These are phyloP conservation scores for Eremothecium cymbalariae DNA, from an alignment of 1,139 yeast species.

Conservation along the genomic window DNA sequence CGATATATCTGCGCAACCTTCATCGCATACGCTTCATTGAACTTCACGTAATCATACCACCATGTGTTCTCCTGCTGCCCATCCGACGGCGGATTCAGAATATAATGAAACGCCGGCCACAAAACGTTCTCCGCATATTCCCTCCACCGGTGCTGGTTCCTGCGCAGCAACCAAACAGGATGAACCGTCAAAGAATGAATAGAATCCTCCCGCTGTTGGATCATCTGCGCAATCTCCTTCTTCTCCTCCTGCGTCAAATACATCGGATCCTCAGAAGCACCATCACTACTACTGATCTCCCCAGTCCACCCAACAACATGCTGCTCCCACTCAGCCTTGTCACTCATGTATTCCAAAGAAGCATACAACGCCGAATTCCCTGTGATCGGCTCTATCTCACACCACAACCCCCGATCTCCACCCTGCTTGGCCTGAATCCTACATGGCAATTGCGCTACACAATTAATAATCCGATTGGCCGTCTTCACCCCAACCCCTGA, in stretches of 20 bases:
- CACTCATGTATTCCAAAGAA: constrained; percentile 55
- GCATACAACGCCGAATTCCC: constrained; percentile 85
- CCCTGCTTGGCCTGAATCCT: constrained; percentile 23
- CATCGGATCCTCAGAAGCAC: constrained; percentile 43
- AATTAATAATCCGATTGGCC: constrained; percentile 26
- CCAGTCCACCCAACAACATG: constrained; percentile 96
- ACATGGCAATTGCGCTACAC: constrained; percentile 33
- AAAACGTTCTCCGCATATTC: constrained; percentile 79
- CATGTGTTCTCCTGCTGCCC: constrained; percentile 66
- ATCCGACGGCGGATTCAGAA: constrained; percentile 60
- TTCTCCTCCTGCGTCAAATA: constrained; percentile 54
- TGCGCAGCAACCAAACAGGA: constrained; percentile 79
- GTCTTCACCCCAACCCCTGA: background rate
- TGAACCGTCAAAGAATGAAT: constrained; percentile 49
- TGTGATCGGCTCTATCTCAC: constrained; percentile 58
- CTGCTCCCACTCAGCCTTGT: constrained; percentile 75
- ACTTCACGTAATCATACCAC: constrained; percentile 87
- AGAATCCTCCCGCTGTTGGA: constrained; percentile 36
- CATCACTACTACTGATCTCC: constrained; percentile 48
- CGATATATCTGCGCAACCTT: constrained; percentile 62
- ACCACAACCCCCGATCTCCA: constrained; percentile 18
- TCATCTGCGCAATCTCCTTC: constrained; percentile 23
- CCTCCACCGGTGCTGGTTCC: constrained; percentile 71
- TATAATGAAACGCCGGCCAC: constrained; percentile 94
- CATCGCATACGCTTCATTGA: constrained; percentile 84